Conservation (phyloP, 192 early-diverging fungal species). For the Gaertneriomyces sp. region DNA sequence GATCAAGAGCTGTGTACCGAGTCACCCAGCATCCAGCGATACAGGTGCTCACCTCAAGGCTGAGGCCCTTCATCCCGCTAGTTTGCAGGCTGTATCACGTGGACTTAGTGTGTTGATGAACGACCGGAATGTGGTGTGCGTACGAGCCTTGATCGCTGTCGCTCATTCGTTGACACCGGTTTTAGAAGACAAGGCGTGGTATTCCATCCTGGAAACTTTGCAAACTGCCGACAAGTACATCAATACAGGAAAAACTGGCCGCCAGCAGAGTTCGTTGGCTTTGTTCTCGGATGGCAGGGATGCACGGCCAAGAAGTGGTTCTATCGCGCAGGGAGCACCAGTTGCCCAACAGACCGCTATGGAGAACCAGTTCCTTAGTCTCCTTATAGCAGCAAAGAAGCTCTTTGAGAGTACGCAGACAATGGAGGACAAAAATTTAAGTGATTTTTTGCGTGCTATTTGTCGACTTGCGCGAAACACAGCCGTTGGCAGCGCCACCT, state of each 20-base stretch:
- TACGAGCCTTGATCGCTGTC: slow-evolving; percentile 68
- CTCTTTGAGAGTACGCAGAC: slow-evolving; percentile 66
- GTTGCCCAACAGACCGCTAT: slow-evolving; percentile 2
- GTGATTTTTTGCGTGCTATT: slow-evolving; percentile 63
- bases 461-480: slow-evolving; percentile 54
- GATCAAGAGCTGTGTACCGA: slow-evolving; percentile 80
- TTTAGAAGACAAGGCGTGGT: slow-evolving; percentile 78
- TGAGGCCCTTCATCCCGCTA: background rate
- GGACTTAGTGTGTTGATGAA: slow-evolving; percentile 40
- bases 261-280: slow-evolving; percentile 32
- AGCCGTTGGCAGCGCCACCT: slow-evolving; percentile 18
- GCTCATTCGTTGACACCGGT: slow-evolving; percentile 69
- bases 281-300: slow-evolving; percentile 25
- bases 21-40: slow-evolving; percentile 1
- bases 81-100: slow-evolving; percentile 5
- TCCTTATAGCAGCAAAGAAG: slow-evolving; percentile 45
- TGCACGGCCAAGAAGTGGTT: slow-evolving; percentile 15
- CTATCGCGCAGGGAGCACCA: background rate
- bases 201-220: slow-evolving; percentile 78
- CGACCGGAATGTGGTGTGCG: slow-evolving; percentile 73
- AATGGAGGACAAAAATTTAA: slow-evolving; percentile 57
- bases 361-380: slow-evolving; percentile 32
- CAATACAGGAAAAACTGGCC: slow-evolving; percentile 47
- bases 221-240: slow-evolving; percentile 82
- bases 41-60: background rate